phyloP scores from a whole-genome alignment of 1,284 basidiomycete species.

The Wolfiporia cocos region DNA sequence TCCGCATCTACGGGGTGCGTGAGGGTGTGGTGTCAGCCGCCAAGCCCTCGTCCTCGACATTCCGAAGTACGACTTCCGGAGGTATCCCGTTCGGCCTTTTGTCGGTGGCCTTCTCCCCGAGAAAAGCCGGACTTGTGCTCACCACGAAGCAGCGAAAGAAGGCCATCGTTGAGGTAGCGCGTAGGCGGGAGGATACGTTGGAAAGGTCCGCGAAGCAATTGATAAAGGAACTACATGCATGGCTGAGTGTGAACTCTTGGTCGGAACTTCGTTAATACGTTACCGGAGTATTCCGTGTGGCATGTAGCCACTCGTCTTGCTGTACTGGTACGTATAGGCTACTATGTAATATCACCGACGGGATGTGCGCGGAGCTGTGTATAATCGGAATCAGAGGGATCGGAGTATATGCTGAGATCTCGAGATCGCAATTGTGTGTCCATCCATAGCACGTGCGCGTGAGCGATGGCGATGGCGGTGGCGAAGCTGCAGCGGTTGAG shows the following conservation, averaged over 20 bases:
- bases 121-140: constrained; percentile 50
- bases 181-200: constrained; percentile 49
- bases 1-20: constrained; percentile 51
- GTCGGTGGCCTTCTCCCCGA: constrained; percentile 50
- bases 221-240: constrained; percentile 30
- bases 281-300: too few relatives aligned
- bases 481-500: too few relatives aligned
- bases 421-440: too few relatives aligned
- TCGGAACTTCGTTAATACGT: too few relatives aligned
- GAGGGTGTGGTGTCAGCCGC: constrained; percentile 39
- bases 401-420: too few relatives aligned
- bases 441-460: too few relatives aligned
- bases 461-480: too few relatives aligned
- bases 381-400: too few relatives aligned
- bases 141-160: constrained; percentile 35
- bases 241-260: constrained; percentile 13
- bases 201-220: constrained; percentile 53
- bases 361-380: too few relatives aligned
- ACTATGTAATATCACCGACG: too few relatives aligned
- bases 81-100: constrained; percentile 46
- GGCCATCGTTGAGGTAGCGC: constrained; percentile 51
- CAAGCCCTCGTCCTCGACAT: constrained; percentile 8
- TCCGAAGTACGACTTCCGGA: constrained; percentile 6
- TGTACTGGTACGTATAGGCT: too few relatives aligned
- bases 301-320: too few relatives aligned